phyloP scores from a whole-genome alignment of 106 monocot species.

The Narthecium ossifragum region DNA sequence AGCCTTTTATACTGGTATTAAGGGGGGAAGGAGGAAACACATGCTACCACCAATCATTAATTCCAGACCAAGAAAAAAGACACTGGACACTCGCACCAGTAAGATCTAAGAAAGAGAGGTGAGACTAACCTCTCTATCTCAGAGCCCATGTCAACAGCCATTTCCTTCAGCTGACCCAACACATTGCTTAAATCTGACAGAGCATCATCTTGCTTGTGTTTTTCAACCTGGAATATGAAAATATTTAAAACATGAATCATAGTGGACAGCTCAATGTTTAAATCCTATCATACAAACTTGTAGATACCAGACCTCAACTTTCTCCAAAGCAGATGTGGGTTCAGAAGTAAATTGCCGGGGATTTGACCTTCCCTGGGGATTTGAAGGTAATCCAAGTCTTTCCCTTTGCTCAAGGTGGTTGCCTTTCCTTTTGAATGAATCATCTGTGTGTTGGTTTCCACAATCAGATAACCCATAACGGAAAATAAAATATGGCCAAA shows the following conservation, averaged over 20 bases:
- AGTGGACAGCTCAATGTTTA: too few relatives aligned
- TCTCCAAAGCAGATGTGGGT: slow-evolving; percentile 20
- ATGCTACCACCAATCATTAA: too few relatives aligned
- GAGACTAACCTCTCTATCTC: slow-evolving; percentile 55
- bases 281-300: too few relatives aligned
- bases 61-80: too few relatives aligned
- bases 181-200: slow-evolving; percentile 61
- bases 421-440: slow-evolving; percentile 27
- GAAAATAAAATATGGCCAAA: background rate
- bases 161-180: slow-evolving; percentile 54
- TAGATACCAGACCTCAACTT: slow-evolving; percentile 36
- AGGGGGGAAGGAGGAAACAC: too few relatives aligned
- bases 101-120: too few relatives aligned
- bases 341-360: slow-evolving; percentile 15
- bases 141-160: slow-evolving; percentile 77
- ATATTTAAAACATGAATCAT: too few relatives aligned
- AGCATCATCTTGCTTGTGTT: slow-evolving; percentile 62
- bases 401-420: slow-evolving; percentile 30
- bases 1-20: too few relatives aligned
- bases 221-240: slow-evolving; percentile 38
- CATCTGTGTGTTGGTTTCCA: slow-evolving; percentile 13
- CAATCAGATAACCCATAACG: slow-evolving; percentile 5
- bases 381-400: slow-evolving; percentile 25
- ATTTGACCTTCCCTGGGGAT: slow-evolving; percentile 15
- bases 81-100: too few relatives aligned